Base-by-base conservation (phyloP, 805 yeast species). In the Tetrapisispora iriomotensis region DNA sequence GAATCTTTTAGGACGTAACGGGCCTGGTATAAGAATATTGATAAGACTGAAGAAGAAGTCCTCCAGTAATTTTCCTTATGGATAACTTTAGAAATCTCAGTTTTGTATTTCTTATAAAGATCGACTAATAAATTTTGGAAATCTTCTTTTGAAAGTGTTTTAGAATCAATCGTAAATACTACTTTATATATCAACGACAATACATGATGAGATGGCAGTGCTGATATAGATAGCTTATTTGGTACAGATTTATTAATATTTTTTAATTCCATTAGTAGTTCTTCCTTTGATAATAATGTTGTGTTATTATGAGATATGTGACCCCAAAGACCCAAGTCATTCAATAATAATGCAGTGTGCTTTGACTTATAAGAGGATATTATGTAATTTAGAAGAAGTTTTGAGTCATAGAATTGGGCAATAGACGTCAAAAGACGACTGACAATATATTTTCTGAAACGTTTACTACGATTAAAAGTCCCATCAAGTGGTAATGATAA, bases 251-350 rank as follows among this genome's bases (percentile, higher is more conserved):
- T 28, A 12, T 42, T 46, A 2, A 44, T 31, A 8, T 36, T 22
- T 1, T 27, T 21, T 1, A 36, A 18, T 30, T 50, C 51, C 22
- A 40, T 37, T 12, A 15, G 25, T 12, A 48, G 27, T n/a, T 36
- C 32, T 4, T 39, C 18, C 4, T 39, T 25, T 4, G 44, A 14
- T 23, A 53, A 27, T 17, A 31, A 29, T 8, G 28, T 30, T n/a
- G 44, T 34, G 8, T 45, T 36, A 6, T 38, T 35, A 37, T 54
- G 56, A 29, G 49, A 51, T 3, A 50, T 40, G n/a, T 50, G 38
- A 8, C 54, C 41, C 59, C 59, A 54, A 10, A 59, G 8, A 0
- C 62, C 61, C 8, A 59, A 38, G 2, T 51, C 41, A 37, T 59
- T 59, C 26, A 59, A 23, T 12, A 56, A 24, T 5, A n/a, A 25